phyloP scores from a whole-genome alignment of 306 rosid genomes.

The Sophora flavescens region DNA sequence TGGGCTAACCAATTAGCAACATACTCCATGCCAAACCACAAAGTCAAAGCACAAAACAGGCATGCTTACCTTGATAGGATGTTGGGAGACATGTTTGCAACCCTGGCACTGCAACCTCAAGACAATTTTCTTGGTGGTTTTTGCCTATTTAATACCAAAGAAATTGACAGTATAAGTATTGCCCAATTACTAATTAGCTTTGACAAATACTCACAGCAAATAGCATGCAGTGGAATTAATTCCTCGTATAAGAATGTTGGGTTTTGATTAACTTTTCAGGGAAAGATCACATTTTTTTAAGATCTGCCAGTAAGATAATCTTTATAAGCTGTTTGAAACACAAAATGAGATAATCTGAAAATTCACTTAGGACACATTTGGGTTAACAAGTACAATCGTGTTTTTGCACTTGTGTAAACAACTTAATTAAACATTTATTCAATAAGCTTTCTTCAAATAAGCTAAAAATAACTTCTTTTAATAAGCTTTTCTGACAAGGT shows the following conservation, averaged over 20 bases:
- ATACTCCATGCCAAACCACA: neutral
- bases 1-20: neutral
- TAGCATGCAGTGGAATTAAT: neutral
- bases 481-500: too few relatives aligned
- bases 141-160: slow-evolving; percentile 38
- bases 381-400: too few relatives aligned
- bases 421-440: too few relatives aligned
- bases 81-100: slow-evolving; percentile 64
- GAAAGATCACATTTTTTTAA: too few relatives aligned
- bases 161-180: neutral
- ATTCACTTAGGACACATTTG: too few relatives aligned
- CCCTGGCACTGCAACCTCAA: slow-evolving; percentile 64
- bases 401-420: too few relatives aligned
- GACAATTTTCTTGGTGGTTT: slow-evolving; percentile 62
- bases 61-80: slow-evolving; percentile 48
- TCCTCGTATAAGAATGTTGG: neutral
- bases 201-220: neutral
- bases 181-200: neutral
- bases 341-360: too few relatives aligned
- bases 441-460: too few relatives aligned
- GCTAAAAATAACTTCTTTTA: too few relatives aligned
- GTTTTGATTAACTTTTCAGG: neutral
- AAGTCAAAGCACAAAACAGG: neutral
- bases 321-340: too few relatives aligned
- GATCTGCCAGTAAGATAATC: too few relatives aligned